Base-by-base conservation (phyloP, 2,329 filamentous ascomycete species). In the Botryotinia convoluta region DNA sequence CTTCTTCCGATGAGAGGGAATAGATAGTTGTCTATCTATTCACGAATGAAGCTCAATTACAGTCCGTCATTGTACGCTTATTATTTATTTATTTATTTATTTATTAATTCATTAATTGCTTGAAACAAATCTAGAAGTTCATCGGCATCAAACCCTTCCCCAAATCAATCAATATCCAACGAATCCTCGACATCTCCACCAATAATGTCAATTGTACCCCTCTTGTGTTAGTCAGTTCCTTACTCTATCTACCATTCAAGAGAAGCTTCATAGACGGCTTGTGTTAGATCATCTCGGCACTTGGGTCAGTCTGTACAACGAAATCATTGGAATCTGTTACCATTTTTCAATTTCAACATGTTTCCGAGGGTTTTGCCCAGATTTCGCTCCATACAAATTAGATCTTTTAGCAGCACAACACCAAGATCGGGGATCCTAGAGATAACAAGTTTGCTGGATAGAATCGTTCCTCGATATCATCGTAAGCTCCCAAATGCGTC, bases 391-490 rank as follows among this genome's bases (percentile, higher is more conserved):
- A 37, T 61, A 16, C 75, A 75, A 65, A 72, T 42, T 10, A 76
- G 79, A 76, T 77, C 76, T 75, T 89, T 92, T 78, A 87, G 87
- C 10, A 82, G 82, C 14, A 87, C 88, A 4, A 72, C 82, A 20
- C 72, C 76, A 22, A 83, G 84, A 75, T 81, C 77, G 73, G 83
- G 88, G 77, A 84, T 91, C 37, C 84, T 85, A 77, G 85, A 87
- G 77, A 82, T 86, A 39, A 81, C 84, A 8, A 78, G 82, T 35
- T 84, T 91, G 10, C 86, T 86, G 4, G 81, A 86, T 64, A 87
- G 90, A 71, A 84, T 90, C 61, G 82, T 87, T n/a, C 90, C 91
- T 16, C 85, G 84, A 76, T 93, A 92, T 81, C 86, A 89, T 82
- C 87, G 91, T 83, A 88, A 84, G 76, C 10, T 51, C 8, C 39